Base-by-base conservation (phyloP, 139 green algal species). In the Choricystis sp. region DNA sequence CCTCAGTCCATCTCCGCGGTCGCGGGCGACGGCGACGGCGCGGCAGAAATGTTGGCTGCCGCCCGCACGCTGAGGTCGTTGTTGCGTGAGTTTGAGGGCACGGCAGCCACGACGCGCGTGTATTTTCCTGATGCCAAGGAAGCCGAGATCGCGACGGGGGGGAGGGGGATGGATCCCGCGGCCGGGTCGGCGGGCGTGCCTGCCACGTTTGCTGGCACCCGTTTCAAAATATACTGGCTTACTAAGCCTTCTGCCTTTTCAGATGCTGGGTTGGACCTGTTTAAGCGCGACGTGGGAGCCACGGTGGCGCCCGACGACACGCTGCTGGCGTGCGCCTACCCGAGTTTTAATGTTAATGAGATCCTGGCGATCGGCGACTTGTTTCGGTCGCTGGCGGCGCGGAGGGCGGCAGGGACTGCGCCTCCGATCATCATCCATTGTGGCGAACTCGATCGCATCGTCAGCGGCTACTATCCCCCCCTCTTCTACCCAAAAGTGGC, bases 361-460 rank as follows among this genome's bases (percentile, higher is more conserved):
- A 81, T 94, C 56, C 68, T 84, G 26, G 78, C 81, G 0, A 77
- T 85, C 19, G 71, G 75, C 5, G 72, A 89, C 40, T 56, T 94
- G 56, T 87, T 52, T 16, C 75, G 23, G 49, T 80, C n/a, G 65
- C 56, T 19, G 66, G 65, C 29, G 77, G 73, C 2, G 56, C 63
- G 25, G 58, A 59, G 3, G 49, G 29, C 1, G n/a, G n/a, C n/a
- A n/a, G n/a, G n/a, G n/a, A n/a, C n/a, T n/a, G 68, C 57, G 1
- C 64, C 63, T 5, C 87, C 87, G 22, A 75, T 95, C 20, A 72
- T 95, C 48, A 78, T 92, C 0, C 94, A 94, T 71, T 95, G 95
- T 65, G 85, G 77, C 3, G 87, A 95, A 74, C 71, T 95, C 24
- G 87, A 95, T 62, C 71, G 88, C 1, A 77, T 95, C 14, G 68